These are phyloP conservation scores for Globisporangium camurandrum DNA, from an alignment of 352 stramenopile species.

Conservation along the genomic window DNA sequence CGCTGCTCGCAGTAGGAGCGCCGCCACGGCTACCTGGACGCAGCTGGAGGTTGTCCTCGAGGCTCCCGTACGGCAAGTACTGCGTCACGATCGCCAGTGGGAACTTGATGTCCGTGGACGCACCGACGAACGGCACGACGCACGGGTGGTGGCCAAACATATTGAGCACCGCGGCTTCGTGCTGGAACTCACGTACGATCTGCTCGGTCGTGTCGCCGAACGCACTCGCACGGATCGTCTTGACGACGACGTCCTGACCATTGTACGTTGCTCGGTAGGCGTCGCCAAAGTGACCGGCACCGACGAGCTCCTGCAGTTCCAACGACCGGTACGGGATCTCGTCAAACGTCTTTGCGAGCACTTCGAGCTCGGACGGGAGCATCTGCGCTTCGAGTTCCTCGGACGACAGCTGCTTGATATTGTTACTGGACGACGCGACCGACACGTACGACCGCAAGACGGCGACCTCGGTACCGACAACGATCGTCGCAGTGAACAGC, in stretches of 20 bases:
- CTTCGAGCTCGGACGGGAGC: constrained; percentile 54
- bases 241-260: constrained; percentile 72
- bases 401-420: constrained; percentile 21
- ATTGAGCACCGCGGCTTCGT: constrained; percentile 68
- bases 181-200: constrained; percentile 76
- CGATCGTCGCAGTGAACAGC: constrained; percentile 65
- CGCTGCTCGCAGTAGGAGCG: background rate
- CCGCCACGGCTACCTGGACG: constrained; percentile 2
- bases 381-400: constrained; percentile 42
- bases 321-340: constrained; percentile 63
- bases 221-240: constrained; percentile 69
- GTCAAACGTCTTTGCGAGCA: constrained; percentile 66
- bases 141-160: constrained; percentile 83
- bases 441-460: constrained; percentile 67
- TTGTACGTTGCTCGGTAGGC: constrained; percentile 56
- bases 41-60: constrained; percentile 61
- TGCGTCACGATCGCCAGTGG: constrained; percentile 62
- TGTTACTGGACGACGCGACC: too few relatives aligned
- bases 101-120: constrained; percentile 59
- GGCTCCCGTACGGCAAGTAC: constrained; percentile 63
- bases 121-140: constrained; percentile 75
- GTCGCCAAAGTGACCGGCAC: constrained; percentile 72
- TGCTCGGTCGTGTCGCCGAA: constrained; percentile 68
- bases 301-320: constrained; percentile 70
- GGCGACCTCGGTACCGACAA: constrained; percentile 60